Evolutionary conservation across 805 yeast species (phyloP).

Genomic region (Jamesozyma piceae): DNA sequence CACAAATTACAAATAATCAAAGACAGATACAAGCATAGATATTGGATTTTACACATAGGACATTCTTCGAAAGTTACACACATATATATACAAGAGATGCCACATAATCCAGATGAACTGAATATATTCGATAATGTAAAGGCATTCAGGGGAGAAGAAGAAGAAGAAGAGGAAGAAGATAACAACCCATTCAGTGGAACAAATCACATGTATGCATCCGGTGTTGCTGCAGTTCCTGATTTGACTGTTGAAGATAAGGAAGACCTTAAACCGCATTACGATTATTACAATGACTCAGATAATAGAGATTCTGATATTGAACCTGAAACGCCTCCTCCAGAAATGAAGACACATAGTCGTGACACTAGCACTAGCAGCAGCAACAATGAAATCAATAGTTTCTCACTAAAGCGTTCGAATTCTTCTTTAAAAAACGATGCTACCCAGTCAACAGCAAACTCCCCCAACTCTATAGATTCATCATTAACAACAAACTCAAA

Average conservation of each 20-base stretch:
- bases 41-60: too few species aligned
- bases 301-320: not conserved
- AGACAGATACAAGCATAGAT: too few species aligned
- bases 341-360: not conserved
- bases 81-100: too few species aligned
- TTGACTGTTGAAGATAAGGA: constrained; percentile 8
- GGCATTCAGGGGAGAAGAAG: constrained; percentile 3
- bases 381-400: not conserved
- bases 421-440: not conserved
- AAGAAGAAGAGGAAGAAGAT: constrained; percentile 28
- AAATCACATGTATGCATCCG: constrained; percentile 31
- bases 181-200: constrained; percentile 34
- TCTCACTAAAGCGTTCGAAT: not conserved
- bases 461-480: not conserved
- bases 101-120: constrained; percentile 5
- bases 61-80: too few species aligned
- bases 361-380: not conserved
- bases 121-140: constrained; percentile 6
- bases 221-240: constrained; percentile 22
- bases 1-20: too few species aligned
- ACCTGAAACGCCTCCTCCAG: not conserved
- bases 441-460: not conserved
- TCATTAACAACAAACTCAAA: not conserved
- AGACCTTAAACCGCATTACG: not conserved
- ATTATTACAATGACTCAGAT: not conserved